Conservation (phyloP, 208 protist genomes). For the Leishmania mexicana region DNA sequence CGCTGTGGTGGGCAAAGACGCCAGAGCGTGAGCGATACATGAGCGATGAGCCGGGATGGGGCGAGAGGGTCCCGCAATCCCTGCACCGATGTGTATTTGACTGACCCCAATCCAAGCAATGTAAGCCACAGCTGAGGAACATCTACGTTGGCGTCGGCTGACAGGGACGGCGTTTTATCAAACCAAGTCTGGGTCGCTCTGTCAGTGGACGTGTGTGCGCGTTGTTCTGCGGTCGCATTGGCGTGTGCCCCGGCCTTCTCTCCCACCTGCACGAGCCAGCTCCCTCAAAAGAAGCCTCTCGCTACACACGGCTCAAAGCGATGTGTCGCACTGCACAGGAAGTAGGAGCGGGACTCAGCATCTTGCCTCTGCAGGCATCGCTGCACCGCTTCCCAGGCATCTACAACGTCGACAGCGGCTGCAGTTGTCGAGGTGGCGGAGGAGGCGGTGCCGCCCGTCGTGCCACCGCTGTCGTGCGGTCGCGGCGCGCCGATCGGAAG, state of each 20-base stretch:
- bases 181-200: not conserved
- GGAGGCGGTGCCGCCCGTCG: not conserved
- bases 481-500: conserved; percentile 6
- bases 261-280: not conserved
- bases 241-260: not conserved
- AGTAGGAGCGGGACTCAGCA: conserved; percentile 50
- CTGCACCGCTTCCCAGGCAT: conserved; percentile 9
- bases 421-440: not conserved
- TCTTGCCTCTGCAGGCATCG: conserved; percentile 21
- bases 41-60: not conserved
- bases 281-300: conserved; percentile 42
- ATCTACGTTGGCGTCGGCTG: not conserved
- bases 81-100: not conserved
- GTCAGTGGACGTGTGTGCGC: not conserved
- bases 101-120: not conserved
- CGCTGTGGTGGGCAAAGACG: not conserved
- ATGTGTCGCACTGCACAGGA: conserved; percentile 46
- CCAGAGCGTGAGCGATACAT: not conserved
- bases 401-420: not conserved
- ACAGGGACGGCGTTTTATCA: conserved; percentile 1
- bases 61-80: not conserved
- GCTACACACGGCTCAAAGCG: conserved; percentile 51
- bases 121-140: not conserved
- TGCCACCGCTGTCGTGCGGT: not conserved
- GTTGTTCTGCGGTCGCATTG: not conserved